Evolutionary conservation across 208 protist species (phyloP), one percentile per base, ranked within the genome.

Genomic region (Pavlovales sp.): DNA sequence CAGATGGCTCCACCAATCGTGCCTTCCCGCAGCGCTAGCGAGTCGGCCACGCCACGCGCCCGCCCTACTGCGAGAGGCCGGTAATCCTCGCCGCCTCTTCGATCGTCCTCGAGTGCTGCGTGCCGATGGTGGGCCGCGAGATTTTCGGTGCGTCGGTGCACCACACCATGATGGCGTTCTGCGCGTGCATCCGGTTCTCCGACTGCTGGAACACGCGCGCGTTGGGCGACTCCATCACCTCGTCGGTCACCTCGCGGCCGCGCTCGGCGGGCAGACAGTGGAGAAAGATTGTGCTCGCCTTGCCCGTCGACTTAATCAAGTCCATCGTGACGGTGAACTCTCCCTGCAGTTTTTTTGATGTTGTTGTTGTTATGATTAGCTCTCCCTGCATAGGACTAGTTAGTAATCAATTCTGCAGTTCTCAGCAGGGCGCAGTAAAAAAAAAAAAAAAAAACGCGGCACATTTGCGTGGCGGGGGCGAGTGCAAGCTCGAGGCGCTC

Each of bases 161-260:
- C 26, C 66, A 75, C 37, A 90, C 71, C 75, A 90, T 84, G 37
- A 90, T 39, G 11, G 88, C 88, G 36, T 90, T 90, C 39, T 90
- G 88, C 44, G 88, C 88, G 79, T 90, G 88, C 80, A 90, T 84
- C 22, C 88, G 75, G 88, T 90, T 90, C 78, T 90, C 88, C 41
- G 88, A 38, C 83, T 90, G 71, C 44, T 39, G 57, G 66, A 86
- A 90, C n/a, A 84, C 77, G 44, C 41, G 71, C 39, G 88, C 84
- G 0, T 83, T 40, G 32, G 77, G 18, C 30, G 30, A 66, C 80
- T 90, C 88, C 67, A 90, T 75, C 80, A 90, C 88, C 22, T 47
- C 87, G 71, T 82, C 88, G 2, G 88, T 88, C 44, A 67, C 39
- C 80, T 90, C 88, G 37, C 41, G 39, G 30, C 88, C 88, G 36